Evolutionary conservation across 1,284 basidiomycete genomes (phyloP).

Genomic region (Pascua sp.): DNA sequence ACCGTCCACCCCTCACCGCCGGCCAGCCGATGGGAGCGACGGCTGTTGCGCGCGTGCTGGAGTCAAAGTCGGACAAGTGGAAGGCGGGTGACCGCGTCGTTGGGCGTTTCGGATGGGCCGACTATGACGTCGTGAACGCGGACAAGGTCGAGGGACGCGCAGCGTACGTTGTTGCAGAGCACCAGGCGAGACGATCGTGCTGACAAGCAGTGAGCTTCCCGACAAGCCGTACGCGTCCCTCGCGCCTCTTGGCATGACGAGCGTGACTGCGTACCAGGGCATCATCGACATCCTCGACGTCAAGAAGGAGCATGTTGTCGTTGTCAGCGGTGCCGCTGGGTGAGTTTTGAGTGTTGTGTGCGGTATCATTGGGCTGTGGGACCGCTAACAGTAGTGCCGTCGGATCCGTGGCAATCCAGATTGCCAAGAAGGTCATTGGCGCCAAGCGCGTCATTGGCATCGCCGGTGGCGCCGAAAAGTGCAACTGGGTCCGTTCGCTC

Average conservation of each 20-base stretch:
- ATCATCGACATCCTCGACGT: slow-evolving; percentile 40
- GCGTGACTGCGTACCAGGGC: slow-evolving; percentile 40
- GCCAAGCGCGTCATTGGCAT: slow-evolving; percentile 53
- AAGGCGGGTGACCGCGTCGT: slow-evolving; percentile 28
- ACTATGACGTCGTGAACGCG: slow-evolving; percentile 29
- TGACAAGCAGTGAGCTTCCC: neutral
- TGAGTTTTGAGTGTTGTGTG: neutral
- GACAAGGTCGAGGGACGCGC: neutral
- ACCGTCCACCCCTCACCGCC: slow-evolving; percentile 21
- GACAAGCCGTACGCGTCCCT: slow-evolving; percentile 2
- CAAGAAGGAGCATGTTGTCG: slow-evolving; percentile 41
- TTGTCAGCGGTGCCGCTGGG: slow-evolving; percentile 49
- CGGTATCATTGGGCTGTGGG: neutral
- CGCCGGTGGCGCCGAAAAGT: slow-evolving; percentile 54
- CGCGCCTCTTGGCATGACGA: slow-evolving; percentile 27
- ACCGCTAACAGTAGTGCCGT: slow-evolving; percentile 24
- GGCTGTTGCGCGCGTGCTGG: slow-evolving; percentile 23
- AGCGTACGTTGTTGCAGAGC: neutral
- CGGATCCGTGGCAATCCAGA: slow-evolving; percentile 37
- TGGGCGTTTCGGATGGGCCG: slow-evolving; percentile 27
- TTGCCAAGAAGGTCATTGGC: slow-evolving; percentile 47
- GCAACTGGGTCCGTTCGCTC: slow-evolving; percentile 49
- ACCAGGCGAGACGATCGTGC: too few species aligned
- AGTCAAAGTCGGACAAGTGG: slow-evolving; percentile 22
- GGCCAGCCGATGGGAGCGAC: slow-evolving; percentile 19